These are phyloP conservation scores for Coccomyxa sp. DNA, from an alignment of 139 green algal species.

Conservation along the genomic window DNA sequence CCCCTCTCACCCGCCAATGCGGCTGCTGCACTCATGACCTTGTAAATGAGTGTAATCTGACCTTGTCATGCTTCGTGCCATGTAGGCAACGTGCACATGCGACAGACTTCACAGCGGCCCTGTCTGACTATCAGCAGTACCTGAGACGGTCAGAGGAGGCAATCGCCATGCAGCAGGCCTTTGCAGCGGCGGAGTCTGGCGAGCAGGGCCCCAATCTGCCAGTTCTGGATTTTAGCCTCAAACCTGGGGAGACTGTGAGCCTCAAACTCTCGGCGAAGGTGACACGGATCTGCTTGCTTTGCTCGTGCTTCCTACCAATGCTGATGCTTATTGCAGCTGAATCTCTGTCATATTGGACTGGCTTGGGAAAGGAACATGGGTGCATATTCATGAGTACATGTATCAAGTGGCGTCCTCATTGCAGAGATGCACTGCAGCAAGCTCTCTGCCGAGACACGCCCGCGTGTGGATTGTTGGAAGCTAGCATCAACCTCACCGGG, in stretches of 20 bases:
- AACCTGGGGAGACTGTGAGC: conserved; percentile 3
- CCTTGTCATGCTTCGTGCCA: neutral
- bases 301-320: neutral
- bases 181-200: conserved; percentile 5
- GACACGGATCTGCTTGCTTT: neutral
- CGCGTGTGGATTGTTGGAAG: neutral
- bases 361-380: neutral
- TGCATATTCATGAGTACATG: too few species aligned
- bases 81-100: conserved; percentile 56
- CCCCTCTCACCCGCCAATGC: neutral
- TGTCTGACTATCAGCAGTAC: conserved; percentile 68
- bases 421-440: neutral
- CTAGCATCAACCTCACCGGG: neutral
- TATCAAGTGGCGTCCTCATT: neutral
- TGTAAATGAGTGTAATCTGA: neutral
- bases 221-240: neutral
- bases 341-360: neutral
- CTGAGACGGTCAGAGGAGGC: conserved; percentile 51
- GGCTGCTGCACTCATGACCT: neutral
- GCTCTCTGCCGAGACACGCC: neutral
- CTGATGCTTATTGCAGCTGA: neutral
- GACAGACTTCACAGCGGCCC: conserved; percentile 59
- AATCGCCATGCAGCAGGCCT: conserved; percentile 31
- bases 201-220: neutral
- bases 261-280: neutral